Base-by-base conservation (phyloP, 305 asterid genomes). In the Plantago lanceolata region DNA sequence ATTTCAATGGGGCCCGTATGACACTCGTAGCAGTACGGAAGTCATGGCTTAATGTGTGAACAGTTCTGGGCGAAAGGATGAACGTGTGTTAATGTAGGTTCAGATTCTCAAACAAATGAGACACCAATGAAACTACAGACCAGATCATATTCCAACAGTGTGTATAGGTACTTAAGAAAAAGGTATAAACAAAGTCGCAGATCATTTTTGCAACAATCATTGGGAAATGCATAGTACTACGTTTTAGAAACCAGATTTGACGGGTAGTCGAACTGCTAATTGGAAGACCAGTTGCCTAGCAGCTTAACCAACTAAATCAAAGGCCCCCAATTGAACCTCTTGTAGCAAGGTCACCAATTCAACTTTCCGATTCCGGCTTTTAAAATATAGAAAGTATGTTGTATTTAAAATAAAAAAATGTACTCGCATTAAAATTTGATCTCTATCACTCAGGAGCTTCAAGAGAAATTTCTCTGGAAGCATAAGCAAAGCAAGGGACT, bases 11-110 rank as follows among this genome's bases (percentile, higher is more conserved):
- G 1, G 71, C 63, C 49, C 71, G 89, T 70, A 85, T 83, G 51
- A 87, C 87, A 67, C 81, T 76, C 19, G 96, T 87, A 19, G 97
- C 97, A 68, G 74, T 80, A 21, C 85, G 91, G 68, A 93, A 93
- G 68, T 93, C 81, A 78, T 93, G 95, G 77, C 85, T 87, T 67
- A 89, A 81, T 45, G 94, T 84, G 88, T 84, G 92, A 65, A 92
- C 97, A 76, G 84, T 72, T 75, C 98, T 92, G 61, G 67, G 75
- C 51, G 73, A 65, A 68, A 80, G 62, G 49, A 55, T 17, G 18
- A 51, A 40, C 49, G 44, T 26, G 29, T 14, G 59, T 53, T 53
- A 14, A 19, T 59, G 59, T 19, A 55, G 49, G 15, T 64, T 58
- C 58, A 58, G 48, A 68, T 33, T 26, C 44, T 6, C 21, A 57